Evolutionary conservation across 192 early-diverging fungal genomes (phyloP), one percentile per base, ranked within the genome.

Genomic region (Allomyces javanicus): DNA sequence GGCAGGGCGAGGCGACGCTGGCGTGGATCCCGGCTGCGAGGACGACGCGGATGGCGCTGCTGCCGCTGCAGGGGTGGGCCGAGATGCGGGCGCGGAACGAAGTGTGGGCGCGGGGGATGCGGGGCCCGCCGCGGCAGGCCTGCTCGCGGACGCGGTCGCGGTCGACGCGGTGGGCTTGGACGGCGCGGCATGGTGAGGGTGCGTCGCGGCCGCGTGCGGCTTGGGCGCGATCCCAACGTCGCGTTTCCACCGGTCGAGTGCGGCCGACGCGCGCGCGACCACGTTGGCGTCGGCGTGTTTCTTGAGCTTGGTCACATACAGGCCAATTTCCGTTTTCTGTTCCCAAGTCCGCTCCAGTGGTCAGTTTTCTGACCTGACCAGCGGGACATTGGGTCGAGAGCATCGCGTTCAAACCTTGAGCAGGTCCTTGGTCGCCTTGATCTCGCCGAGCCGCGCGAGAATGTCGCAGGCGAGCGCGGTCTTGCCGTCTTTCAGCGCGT

Each of bases 161-260:
- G 23, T 27, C 21, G 17, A 25, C n/a, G 1, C 33, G 67, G 27
- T 65, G 62, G 26, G n/a, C 33, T 40, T 40, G 33, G 33, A 40
- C 0, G 33, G 3, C 33, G 33, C 5, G 5, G 33, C 33, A 40
- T 40, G 33, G 7, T 40, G 33, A 26, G 26, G 26, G 7, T 40
- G 33, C 33, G 33, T 40, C 33, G 7, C 33, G 33, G 33, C 33
- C 4, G 33, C 33, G 33, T 40, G 33, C 33, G 33, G 62, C 22
- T 24, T 62, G 62, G 4, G 70, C 24, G 6, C 66, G 55, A 65
- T 67, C 58, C 61, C 74, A 72, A 84, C 78, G 64, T 91, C 89
- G 25, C 79, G 76, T 74, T 91, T 93, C 92, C 92, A 95, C 62
- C 87, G 89, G 68, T 78, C 77, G 4, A 93, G 85, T 58, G 90